A percentile compares a stretch with the other conserved stretches of the same genome.
These are phyloP conservation scores for Chloranthus sessilifolius DNA, from an alignment of 164 flowering plant species.

Conservation along the genomic window DNA sequence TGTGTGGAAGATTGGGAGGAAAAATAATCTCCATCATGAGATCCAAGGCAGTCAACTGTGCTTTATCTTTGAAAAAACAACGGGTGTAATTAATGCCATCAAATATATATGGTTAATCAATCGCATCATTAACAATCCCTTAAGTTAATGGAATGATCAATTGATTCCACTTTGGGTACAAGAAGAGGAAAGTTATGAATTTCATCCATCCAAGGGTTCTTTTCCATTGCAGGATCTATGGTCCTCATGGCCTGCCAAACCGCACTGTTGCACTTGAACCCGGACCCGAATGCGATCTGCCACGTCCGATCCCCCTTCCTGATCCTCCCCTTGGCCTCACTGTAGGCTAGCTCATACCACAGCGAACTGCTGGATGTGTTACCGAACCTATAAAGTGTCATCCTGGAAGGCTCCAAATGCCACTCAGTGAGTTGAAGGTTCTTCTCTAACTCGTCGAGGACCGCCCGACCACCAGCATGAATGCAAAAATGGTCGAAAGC, in stretches of 20 bases:
- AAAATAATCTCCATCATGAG: too few relatives aligned
- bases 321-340: conserved; percentile 74
- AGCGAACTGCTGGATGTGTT: conserved; percentile 78
- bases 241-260: conserved; percentile 66
- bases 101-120: too few relatives aligned
- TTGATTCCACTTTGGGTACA: conserved; percentile 40
- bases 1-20: too few relatives aligned
- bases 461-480: conserved; percentile 82
- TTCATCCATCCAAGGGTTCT: conserved; percentile 79
- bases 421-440: conserved; percentile 54
- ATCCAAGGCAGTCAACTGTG: too few relatives aligned
- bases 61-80: too few relatives aligned
- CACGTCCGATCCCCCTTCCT: conserved; percentile 64
- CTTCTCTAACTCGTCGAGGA: conserved; percentile 79
- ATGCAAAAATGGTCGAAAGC: conserved; percentile 87
- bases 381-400: conserved; percentile 77
- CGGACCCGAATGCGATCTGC: conserved; percentile 90
- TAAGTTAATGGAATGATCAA: too few relatives aligned
- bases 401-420: conserved; percentile 91
- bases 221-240: conserved; percentile 53
- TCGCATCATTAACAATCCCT: too few relatives aligned
- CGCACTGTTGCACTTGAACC: conserved; percentile 86
- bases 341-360: conserved; percentile 80
- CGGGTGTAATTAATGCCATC: too few relatives aligned
- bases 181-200: conserved; percentile 61